Conservation (phyloP, 768 basidiomycete genomes). For the Mycena metata region DNA sequence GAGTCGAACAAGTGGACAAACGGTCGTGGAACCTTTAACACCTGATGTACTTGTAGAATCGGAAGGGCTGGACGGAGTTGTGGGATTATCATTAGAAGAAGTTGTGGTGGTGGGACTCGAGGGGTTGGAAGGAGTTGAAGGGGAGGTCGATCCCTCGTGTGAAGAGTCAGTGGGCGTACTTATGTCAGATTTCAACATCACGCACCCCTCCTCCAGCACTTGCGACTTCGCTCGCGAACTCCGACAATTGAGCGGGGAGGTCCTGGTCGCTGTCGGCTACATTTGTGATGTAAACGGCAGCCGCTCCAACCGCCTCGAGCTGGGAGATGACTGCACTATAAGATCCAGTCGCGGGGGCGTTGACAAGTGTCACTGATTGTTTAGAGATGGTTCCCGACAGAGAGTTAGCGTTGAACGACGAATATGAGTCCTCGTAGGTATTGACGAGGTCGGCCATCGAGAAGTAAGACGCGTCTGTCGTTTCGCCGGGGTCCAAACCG, state of each 20-base stretch:
- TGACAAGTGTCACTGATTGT: slow-evolving; percentile 27
- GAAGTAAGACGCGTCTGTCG: slow-evolving; percentile 9
- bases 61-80: neutral
- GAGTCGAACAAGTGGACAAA: neutral
- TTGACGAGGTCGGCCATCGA: slow-evolving; percentile 31
- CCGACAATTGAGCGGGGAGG: slow-evolving; percentile 18
- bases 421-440: slow-evolving; percentile 32
- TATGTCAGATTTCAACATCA: neutral
- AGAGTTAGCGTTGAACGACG: slow-evolving; percentile 22
- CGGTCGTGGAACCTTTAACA: neutral
- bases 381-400: slow-evolving; percentile 26
- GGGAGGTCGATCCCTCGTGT: neutral
- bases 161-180: neutral
- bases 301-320: slow-evolving; percentile 22
- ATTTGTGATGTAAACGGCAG: slow-evolving; percentile 30
- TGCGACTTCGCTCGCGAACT: slow-evolving; percentile 26
- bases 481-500: slow-evolving; percentile 25
- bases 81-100: too few relatives aligned
- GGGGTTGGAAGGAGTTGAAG: neutral
- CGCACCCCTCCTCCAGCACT: slow-evolving; percentile 13
- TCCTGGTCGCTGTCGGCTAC: neutral
- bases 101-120: too few relatives aligned
- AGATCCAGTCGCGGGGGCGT: slow-evolving; percentile 26
- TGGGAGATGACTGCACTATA: slow-evolving; percentile 27
- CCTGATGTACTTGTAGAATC: neutral